These are phyloP conservation scores for Cyberlindnera euphorbiiphila DNA, from an alignment of 805 yeast species.

Conservation along the genomic window DNA sequence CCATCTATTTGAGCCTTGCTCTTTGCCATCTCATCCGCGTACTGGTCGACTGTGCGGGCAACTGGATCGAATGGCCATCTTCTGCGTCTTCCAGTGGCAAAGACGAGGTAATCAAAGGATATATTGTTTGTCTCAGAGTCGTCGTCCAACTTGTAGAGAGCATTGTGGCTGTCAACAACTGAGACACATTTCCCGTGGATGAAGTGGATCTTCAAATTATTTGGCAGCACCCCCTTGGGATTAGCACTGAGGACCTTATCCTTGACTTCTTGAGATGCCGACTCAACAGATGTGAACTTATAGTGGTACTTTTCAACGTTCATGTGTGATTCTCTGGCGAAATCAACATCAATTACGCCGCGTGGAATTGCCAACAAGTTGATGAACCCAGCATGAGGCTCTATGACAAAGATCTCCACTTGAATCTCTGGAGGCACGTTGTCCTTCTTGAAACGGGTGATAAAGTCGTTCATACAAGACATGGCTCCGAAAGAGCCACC, in stretches of 20 bases:
- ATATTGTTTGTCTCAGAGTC: conserved; percentile 24
- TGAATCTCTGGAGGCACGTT: conserved; percentile 2
- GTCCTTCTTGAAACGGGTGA: conserved; percentile 14
- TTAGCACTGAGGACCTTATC: conserved; percentile 7
- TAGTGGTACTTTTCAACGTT: conserved; percentile 27
- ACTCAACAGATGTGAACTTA: conserved; percentile 31
- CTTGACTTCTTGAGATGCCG: conserved; percentile 31
- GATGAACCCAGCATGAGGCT: conserved; percentile 39
- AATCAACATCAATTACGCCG: conserved; percentile 34
- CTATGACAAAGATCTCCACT: conserved; percentile 33
- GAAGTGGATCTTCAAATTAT: conserved; percentile 18
- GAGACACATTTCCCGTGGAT: conserved; percentile 25
- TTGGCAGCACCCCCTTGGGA: conserved; percentile 12
- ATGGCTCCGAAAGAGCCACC: conserved; percentile 39
- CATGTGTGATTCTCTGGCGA: conserved; percentile 33
- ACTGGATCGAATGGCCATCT: conserved; percentile 52
- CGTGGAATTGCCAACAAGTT: conserved; percentile 39
- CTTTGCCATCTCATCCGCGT: conserved; percentile 39
- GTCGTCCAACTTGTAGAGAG: conserved; percentile 18
- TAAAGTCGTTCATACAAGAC: conserved; percentile 28
- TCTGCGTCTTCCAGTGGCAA: conserved; percentile 48
- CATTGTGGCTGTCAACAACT: conserved; percentile 22
- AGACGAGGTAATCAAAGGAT: conserved; percentile 43
- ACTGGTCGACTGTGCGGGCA: conserved; percentile 36
- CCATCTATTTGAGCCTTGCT: conserved; percentile 31